Conservation (phyloP, 768 basidiomycete species). For the Mycena capillaripes region DNA sequence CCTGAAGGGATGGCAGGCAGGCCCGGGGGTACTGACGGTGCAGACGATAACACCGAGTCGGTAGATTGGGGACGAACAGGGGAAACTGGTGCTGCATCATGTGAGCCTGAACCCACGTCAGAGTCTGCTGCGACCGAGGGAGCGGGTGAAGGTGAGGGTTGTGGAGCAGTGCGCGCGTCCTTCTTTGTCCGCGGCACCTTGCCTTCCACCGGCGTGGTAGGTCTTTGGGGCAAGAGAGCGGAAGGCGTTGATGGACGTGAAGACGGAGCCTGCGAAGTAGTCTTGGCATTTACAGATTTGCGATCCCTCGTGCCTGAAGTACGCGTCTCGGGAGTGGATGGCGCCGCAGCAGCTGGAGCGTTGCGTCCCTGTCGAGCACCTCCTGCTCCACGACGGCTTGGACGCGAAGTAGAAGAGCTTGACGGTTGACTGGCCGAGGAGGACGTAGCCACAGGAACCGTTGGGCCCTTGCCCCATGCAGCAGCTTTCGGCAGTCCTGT, state of each 20-base stretch:
- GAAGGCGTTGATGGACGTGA: constrained; percentile 74
- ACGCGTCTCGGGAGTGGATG: constrained; percentile 51
- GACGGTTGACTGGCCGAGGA: constrained; percentile 39
- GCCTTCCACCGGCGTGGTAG: constrained; percentile 60
- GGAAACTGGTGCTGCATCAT: constrained; percentile 56
- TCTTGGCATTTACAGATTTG: constrained; percentile 49
- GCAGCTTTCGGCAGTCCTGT: constrained; percentile 77
- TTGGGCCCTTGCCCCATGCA: constrained; percentile 68
- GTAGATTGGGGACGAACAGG: constrained; percentile 57
- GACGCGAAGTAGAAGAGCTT: constrained; percentile 48
- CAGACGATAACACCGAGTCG: constrained; percentile 52
- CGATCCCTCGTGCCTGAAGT: constrained; percentile 49
- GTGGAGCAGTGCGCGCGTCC: constrained; percentile 44
- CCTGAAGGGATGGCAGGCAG: constrained; percentile 54
- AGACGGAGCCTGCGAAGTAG: constrained; percentile 66
- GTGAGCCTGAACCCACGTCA: constrained; percentile 64
- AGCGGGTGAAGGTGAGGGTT: constrained; percentile 57
- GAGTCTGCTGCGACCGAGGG: constrained; percentile 66
- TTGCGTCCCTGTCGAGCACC: constrained; percentile 64
- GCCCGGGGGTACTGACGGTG: constrained; percentile 51
- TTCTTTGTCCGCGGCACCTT: constrained; percentile 57
- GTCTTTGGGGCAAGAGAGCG: constrained; percentile 52
- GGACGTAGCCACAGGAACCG: constrained; percentile 37
- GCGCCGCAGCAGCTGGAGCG: constrained; percentile 39
- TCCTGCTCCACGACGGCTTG: constrained; percentile 56